Evolutionary conservation across 805 yeast species (phyloP).

Genomic region (Starmerella etchellsii): DNA sequence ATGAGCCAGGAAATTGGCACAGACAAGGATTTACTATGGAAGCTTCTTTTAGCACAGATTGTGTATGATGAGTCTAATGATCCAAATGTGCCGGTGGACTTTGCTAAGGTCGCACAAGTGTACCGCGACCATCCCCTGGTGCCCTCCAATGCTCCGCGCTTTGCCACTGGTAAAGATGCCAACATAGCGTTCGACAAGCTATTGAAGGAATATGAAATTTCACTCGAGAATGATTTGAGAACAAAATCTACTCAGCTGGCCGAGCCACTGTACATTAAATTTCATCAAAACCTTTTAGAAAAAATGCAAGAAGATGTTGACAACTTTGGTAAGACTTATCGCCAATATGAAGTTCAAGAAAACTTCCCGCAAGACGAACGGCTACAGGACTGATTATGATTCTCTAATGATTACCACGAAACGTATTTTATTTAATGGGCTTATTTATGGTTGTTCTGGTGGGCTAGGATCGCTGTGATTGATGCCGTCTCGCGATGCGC

Average conservation of each 20-base stretch:
- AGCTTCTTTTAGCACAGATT: slow-evolving; percentile 25
- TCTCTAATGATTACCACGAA: no score
- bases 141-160: slow-evolving; percentile 12
- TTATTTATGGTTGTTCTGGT: no score
- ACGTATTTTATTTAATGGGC: no score
- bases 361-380: slow-evolving; percentile 16
- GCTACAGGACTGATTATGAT: neutral
- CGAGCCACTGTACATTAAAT: slow-evolving; percentile 20
- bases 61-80: slow-evolving; percentile 23
- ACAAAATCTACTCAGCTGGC: slow-evolving; percentile 20
- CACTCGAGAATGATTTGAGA: neutral
- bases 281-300: slow-evolving; percentile 18
- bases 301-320: slow-evolving; percentile 20
- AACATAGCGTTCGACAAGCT: slow-evolving; percentile 18
- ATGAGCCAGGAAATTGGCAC: slow-evolving; percentile 1
- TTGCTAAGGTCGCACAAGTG: slow-evolving; percentile 18
- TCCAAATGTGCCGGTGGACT: slow-evolving; percentile 15
- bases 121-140: slow-evolving; percentile 25
- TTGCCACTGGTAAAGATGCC: slow-evolving; percentile 15
- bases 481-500: slow-evolving; percentile 2
- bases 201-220: slow-evolving; percentile 11
- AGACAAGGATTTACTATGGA: slow-evolving; percentile 21
- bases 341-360: slow-evolving; percentile 5
- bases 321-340: slow-evolving; percentile 18
- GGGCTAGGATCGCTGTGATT: no score